phyloP scores from a whole-genome alignment of 2,329 filamentous ascomycete genomes.

The Botrytis deweyae region DNA sequence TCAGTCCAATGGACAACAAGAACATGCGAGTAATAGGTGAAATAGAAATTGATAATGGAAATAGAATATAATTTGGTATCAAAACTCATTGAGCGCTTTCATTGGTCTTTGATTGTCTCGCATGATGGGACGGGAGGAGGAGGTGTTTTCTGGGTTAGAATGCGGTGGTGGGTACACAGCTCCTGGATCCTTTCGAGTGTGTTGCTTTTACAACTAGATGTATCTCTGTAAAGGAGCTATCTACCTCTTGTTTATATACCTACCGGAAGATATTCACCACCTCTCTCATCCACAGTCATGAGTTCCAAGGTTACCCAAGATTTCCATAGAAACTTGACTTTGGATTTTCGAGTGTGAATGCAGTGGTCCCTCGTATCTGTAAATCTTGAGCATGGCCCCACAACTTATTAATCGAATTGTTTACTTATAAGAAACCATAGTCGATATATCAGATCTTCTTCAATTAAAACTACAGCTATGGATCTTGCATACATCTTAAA shows the following conservation, averaged over 20 bases:
- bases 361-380: no score
- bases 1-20: neutral
- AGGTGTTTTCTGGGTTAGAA: rapidly evolving
- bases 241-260: neutral
- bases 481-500: neutral
- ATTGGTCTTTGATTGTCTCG: neutral
- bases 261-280: no score
- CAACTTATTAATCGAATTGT: neutral
- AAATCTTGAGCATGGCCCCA: neutral
- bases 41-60: neutral
- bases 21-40: neutral
- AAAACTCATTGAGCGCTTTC: rapidly evolving
- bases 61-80: neutral
- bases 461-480: neutral
- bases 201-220: neutral
- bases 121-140: neutral
- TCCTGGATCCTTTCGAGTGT: rapidly evolving
- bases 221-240: neutral
- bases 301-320: no score
- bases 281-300: no score
- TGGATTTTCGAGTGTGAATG: no score
- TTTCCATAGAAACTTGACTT: no score
- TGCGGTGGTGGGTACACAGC: neutral
- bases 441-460: no score
- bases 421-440: neutral